Conservation (phyloP, 805 yeast species). For the Dipodascus geniculatus region DNA sequence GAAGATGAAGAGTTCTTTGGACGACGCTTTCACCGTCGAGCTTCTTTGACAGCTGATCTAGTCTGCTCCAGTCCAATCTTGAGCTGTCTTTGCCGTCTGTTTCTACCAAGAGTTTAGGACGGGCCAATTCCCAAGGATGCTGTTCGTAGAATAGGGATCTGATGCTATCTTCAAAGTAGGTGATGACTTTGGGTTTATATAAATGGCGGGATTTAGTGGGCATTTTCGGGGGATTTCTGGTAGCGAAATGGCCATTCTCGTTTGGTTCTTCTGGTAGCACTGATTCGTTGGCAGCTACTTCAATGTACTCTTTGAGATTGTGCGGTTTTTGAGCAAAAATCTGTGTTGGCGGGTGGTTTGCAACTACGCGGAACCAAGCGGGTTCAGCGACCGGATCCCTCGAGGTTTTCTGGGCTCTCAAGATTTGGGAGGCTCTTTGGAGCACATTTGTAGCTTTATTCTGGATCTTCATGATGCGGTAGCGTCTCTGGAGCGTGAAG, state of each 20-base stretch:
- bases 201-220: slow-evolving; percentile 28
- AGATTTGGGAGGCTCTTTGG: slow-evolving; percentile 67
- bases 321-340: slow-evolving; percentile 40
- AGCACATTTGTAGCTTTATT: slow-evolving; percentile 66
- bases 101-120: slow-evolving; percentile 78
- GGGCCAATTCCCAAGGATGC: slow-evolving; percentile 96
- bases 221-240: slow-evolving; percentile 33
- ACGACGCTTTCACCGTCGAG: slow-evolving; percentile 86
- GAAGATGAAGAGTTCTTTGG: slow-evolving; percentile 53
- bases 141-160: slow-evolving; percentile 76
- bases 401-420: slow-evolving; percentile 47
- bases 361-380: slow-evolving; percentile 81
- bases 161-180: slow-evolving; percentile 65
- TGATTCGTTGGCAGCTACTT: slow-evolving; percentile 16
- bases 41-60: slow-evolving; percentile 60
- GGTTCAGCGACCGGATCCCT: slow-evolving; percentile 40
- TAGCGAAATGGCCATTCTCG: slow-evolving; percentile 28
- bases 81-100: slow-evolving; percentile 46
- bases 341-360: slow-evolving; percentile 67
- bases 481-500: not conserved
- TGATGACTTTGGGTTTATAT: slow-evolving; percentile 41
- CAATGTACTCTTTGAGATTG: slow-evolving; percentile 15
- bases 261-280: slow-evolving; percentile 13
- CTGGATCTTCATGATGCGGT: slow-evolving; percentile 49
- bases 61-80: slow-evolving; percentile 61